Evolutionary conservation across 441 rosid genomes (phyloP).

Genomic region (Pelargonium citronellum): DNA sequence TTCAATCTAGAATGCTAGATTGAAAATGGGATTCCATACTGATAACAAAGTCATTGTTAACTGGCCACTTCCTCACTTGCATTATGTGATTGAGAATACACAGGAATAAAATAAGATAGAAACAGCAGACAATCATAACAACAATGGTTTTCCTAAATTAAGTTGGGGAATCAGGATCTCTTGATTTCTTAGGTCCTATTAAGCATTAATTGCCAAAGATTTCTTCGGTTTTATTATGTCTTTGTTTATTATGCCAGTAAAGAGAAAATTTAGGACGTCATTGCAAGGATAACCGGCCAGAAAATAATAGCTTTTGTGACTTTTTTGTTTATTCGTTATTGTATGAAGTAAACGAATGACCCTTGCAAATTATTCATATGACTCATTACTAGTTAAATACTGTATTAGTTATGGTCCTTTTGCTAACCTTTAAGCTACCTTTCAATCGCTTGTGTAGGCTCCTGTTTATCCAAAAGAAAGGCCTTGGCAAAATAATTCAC

Average conservation of each 20-base stretch:
- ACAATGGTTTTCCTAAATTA: background rate
- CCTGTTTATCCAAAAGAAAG: slow-evolving; percentile 7
- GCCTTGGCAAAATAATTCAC: slow-evolving; percentile 3
- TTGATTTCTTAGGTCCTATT: too few species aligned
- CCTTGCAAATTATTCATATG: background rate
- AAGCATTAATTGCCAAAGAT: too few species aligned
- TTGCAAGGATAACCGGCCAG: background rate
- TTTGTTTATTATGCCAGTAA: background rate
- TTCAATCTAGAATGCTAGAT: background rate
- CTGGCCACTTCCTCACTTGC: too few species aligned
- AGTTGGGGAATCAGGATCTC: background rate
- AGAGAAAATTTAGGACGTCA: background rate
- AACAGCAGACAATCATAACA: background rate
- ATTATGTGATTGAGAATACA: too few species aligned
- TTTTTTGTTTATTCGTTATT: background rate
- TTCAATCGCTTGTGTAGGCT: slow-evolving; percentile 16
- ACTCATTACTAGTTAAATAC: background rate
- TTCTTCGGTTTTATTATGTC: background rate
- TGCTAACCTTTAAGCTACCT: background rate
- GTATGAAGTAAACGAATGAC: background rate
- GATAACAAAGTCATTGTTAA: too few species aligned
- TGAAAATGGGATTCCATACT: background rate
- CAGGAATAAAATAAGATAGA: too few species aligned
- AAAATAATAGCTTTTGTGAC: background rate
- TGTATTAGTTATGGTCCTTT: background rate